Evolutionary conservation across 2,329 filamentous ascomycete genomes (phyloP).

Genomic region (Xylaria sp.): DNA sequence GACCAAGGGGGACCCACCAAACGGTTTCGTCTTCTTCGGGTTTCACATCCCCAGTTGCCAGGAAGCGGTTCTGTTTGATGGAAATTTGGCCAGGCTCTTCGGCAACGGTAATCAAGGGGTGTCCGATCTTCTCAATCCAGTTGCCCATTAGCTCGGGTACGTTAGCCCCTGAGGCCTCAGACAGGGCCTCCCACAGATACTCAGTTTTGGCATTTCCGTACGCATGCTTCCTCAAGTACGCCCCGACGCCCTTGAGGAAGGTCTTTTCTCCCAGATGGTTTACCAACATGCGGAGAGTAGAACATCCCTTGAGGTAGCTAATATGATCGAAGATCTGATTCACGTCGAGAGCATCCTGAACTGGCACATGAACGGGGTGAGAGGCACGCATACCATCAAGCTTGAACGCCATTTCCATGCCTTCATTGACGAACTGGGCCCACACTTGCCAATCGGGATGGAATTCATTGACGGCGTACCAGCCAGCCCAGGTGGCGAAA

Average conservation of each 20-base stretch:
- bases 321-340: constrained; percentile 98
- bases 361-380: constrained; percentile 95
- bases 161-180: constrained; percentile 85
- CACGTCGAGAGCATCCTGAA: constrained; percentile 90
- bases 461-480: constrained; percentile 87
- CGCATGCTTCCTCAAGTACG: constrained; percentile 86
- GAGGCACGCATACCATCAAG: constrained; percentile 90
- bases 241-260: constrained; percentile 88
- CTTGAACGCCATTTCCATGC: constrained; percentile 87
- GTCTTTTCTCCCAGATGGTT: constrained; percentile 85
- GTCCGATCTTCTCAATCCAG: constrained; percentile 96
- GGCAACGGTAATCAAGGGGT: constrained; percentile 84
- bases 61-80: constrained; percentile 85
- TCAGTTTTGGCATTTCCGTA: constrained; percentile 91
- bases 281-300: constrained; percentile 94
- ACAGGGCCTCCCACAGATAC: constrained; percentile 88
- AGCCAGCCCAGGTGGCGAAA: constrained; percentile 98
- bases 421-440: constrained; percentile 96
- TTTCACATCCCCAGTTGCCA: constrained; percentile 89
- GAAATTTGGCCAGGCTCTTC: constrained; percentile 84
- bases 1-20: constrained; percentile 93
- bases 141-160: constrained; percentile 87
- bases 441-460: constrained; percentile 98
- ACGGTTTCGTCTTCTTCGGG: constrained; percentile 87
- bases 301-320: constrained; percentile 95